Percentiles rank a stretch among this genome's conserved stretches.
These are phyloP conservation scores for Amoeboaphelidium protococcarum DNA, from an alignment of 371 early-diverging fungal genomes.

Conservation along the genomic window DNA sequence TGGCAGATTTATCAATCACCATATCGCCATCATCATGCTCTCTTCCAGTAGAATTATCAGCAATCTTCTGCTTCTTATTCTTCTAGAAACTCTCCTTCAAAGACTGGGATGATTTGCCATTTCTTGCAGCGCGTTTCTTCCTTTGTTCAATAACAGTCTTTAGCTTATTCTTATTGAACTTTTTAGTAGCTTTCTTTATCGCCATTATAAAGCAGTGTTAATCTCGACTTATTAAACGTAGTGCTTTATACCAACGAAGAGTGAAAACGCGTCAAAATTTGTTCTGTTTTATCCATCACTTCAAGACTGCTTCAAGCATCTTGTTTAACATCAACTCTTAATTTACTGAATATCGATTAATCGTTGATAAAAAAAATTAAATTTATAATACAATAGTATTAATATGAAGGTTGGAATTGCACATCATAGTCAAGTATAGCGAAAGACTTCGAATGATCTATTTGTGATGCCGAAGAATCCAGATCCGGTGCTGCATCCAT, in stretches of 20 bases:
- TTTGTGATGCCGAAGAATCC: constrained; percentile 67
- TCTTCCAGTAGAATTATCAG: neutral
- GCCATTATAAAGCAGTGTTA: no score
- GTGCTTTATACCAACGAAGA: no score
- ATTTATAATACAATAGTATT: neutral
- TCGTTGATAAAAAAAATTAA: neutral
- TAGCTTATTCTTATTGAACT: constrained; percentile 54
- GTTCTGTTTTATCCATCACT: no score
- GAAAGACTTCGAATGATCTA: constrained; percentile 61
- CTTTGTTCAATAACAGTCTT: constrained; percentile 33
- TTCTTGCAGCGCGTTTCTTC: no score
- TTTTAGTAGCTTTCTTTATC: constrained; percentile 54
- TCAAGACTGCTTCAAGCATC: no score
- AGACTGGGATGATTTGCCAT: no score
- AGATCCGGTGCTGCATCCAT: constrained; percentile 78
- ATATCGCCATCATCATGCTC: neutral
- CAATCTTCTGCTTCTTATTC: neutral
- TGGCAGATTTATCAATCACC: neutral
- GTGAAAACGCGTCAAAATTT: no score
- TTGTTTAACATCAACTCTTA: no score
- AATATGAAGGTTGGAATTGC: constrained; percentile 58
- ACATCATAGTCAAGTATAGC: constrained; percentile 48
- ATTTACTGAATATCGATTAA: neutral
- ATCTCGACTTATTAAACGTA: no score
- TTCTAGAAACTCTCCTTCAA: no score